Base-by-base conservation (phyloP, 257 asterid species). In the Coffea canephora region DNA sequence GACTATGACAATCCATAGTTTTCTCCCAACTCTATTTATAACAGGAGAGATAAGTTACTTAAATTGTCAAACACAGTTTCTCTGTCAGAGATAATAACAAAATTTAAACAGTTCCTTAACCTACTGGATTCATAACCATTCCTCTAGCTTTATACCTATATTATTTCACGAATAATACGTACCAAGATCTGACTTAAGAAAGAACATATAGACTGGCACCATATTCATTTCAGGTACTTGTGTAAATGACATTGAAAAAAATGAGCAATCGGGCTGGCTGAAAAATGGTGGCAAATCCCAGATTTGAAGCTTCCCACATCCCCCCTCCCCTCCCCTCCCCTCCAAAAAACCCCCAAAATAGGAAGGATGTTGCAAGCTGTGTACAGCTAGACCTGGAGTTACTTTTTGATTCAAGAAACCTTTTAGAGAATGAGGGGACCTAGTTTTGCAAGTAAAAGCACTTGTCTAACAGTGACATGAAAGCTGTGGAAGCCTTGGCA, bases 1-100 rank as follows among this genome's bases (percentile, higher is more conserved):
- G 98, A 85, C 97, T 94, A 81, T 94, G 88, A 83, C 98, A 92
- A 83, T 92, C 97, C 91, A 94, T 92, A 48, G 98, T 94, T 94
- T 91, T 89, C 91, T 89, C 97, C 98, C 97, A 93, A 82, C 98
- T 95, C 96, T 89, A 82, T 46, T 76, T 78, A 52, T 79, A 83
- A 19, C 71, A 68, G 27, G 36, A 83, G 77, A 79, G 59, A 72
- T 27, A 62, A 62, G 77, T 64, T 78, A 68, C 41, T 67, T 59
- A 65, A 50, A 23, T 31, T 34, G 23, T n/a, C 71, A 45, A 70
- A 69, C 21, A 18, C 16, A 65, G 75, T 69, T 74, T 19, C 43
- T n/a, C 54, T 52, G 50, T 50, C 46, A 62, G 48, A 48, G 57
- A 65, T 36, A 23, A 16, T 39, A 43, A 31, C 34, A 31, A 23